A percentile compares a stretch with the other conserved stretches of the same genome.
Evolutionary conservation across 2,329 filamentous ascomycete genomes (phyloP).

Genomic region (Didymella arachidicola): DNA sequence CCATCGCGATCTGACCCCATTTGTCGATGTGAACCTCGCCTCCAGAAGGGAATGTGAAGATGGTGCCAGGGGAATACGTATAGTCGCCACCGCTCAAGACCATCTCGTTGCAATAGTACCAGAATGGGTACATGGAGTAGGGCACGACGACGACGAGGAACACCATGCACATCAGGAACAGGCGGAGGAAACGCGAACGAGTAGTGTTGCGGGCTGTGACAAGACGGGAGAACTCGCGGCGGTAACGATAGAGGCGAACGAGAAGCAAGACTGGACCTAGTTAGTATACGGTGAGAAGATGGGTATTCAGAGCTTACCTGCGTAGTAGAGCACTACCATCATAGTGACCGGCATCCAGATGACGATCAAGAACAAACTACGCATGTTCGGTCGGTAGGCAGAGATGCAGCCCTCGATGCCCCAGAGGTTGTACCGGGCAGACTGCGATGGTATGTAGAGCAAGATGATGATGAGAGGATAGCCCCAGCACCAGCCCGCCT

Average conservation of each 20-base stretch:
- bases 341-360: constrained; percentile 66
- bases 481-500: constrained; percentile 64
- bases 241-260: constrained; percentile 67
- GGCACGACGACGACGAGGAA: constrained; percentile 63
- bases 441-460: constrained; percentile 67
- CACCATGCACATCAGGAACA: constrained; percentile 64
- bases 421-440: constrained; percentile 64
- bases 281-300: background rate
- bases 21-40: constrained; percentile 61
- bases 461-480: constrained; percentile 64
- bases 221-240: constrained; percentile 64
- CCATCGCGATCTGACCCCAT: constrained; percentile 64
- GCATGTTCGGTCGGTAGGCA: constrained; percentile 65
- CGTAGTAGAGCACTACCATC: constrained; percentile 63
- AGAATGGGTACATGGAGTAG: constrained; percentile 54
- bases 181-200: constrained; percentile 68
- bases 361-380: constrained; percentile 61
- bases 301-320: constrained; percentile 56
- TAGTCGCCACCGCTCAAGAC: background rate
- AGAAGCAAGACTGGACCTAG: constrained; percentile 63
- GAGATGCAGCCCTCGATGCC: constrained; percentile 67
- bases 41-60: constrained; percentile 57
- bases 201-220: constrained; percentile 62
- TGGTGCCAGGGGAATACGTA: constrained; percentile 55
- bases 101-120: constrained; percentile 52